Conservation (phyloP, 257 asterid genomes). For the Solanum commersonii region DNA sequence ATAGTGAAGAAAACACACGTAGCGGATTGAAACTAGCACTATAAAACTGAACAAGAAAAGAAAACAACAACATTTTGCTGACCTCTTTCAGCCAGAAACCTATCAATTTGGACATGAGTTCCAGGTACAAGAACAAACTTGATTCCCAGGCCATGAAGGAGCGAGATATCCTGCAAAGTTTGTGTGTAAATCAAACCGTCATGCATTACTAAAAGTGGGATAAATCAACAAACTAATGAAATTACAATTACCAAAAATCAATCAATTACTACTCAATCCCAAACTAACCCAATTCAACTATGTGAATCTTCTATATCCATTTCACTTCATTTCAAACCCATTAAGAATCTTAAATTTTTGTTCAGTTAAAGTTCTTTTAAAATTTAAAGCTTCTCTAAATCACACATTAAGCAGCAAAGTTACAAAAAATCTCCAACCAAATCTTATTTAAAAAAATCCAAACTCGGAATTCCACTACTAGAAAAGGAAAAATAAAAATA, state of each 20-base stretch:
- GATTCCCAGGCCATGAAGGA: conserved; percentile 90
- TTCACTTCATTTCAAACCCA: not conserved
- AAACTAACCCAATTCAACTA: not conserved
- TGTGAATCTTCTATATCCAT: not conserved
- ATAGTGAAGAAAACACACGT: not conserved
- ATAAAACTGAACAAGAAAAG: not conserved
- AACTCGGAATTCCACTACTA: not conserved
- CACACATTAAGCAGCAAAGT: not conserved
- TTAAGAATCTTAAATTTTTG: not conserved
- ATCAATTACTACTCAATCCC: not conserved
- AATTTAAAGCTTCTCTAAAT: not conserved
- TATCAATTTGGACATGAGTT: conserved; percentile 84
- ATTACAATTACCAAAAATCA: not conserved
- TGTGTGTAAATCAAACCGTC: not conserved
- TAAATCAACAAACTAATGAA: not conserved
- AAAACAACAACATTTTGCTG: not conserved
- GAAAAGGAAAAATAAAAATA: not conserved
- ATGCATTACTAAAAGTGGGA: not conserved
- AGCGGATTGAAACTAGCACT: not conserved
- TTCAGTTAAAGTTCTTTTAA: not conserved
- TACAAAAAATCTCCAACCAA: not conserved
- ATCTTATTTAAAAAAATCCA: not conserved
- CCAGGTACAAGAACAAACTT: conserved; percentile 96
- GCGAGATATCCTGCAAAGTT: conserved; percentile 68
- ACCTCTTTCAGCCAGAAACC: conserved; percentile 76